Conservation (phyloP, 495 filamentous ascomycete genomes). For the Xylaria longipes region DNA sequence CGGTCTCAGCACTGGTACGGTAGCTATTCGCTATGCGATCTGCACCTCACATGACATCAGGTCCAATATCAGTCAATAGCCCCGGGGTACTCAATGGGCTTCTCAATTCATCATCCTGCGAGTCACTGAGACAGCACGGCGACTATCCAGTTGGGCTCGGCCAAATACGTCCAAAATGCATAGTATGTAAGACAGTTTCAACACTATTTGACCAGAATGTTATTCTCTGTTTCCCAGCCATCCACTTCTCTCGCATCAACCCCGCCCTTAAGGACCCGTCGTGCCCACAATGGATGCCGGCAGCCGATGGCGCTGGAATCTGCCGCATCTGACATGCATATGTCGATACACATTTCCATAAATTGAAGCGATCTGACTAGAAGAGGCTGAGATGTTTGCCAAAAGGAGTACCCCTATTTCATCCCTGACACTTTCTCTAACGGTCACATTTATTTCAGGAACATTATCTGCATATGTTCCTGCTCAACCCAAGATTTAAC, state of each 20-base stretch:
- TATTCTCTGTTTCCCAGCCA: not conserved
- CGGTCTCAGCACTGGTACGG: not conserved
- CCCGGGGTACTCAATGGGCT: not conserved
- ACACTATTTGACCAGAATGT: not conserved
- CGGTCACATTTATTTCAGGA: not conserved
- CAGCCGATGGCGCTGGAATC: conserved; percentile 7
- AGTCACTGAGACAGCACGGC: not conserved
- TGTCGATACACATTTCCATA: not conserved
- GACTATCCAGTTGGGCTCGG: not conserved
- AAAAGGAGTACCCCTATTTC: conserved; percentile 14
- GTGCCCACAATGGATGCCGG: not conserved
- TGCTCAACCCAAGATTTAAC: not conserved
- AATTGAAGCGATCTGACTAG: not conserved
- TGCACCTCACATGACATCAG: not conserved
- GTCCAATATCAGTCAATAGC: not conserved
- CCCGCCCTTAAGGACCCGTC: not conserved
- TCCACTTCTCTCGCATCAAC: conserved; percentile 4
- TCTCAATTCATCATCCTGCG: not conserved
- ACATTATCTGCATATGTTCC: not conserved
- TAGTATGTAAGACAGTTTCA: conserved; percentile 6
- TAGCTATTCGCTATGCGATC: conserved; percentile 18
- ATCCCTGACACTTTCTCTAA: not conserved
- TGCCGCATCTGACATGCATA: conserved; percentile 20
- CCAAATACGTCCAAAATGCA: not conserved
- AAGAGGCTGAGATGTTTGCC: not conserved